These are phyloP conservation scores for Artomyces pyxidatus DNA, from an alignment of 768 basidiomycete species.

Conservation along the genomic window DNA sequence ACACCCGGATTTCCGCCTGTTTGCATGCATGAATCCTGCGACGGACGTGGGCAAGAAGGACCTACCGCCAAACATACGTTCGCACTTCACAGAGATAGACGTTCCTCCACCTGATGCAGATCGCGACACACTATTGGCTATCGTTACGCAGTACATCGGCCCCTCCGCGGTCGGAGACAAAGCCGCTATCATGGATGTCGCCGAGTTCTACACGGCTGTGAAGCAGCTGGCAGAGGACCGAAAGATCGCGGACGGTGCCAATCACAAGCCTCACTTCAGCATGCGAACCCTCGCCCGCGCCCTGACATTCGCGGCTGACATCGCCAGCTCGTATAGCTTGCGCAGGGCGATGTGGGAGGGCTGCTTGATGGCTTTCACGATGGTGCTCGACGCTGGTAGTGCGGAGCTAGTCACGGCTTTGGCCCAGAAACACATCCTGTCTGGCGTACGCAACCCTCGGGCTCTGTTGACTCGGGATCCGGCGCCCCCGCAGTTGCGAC, in stretches of 20 bases:
- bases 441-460: constrained; percentile 69
- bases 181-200: constrained; percentile 80
- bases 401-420: constrained; percentile 55
- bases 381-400: constrained; percentile 77
- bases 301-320: constrained; percentile 82
- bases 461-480: constrained; percentile 73
- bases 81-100: constrained; percentile 92
- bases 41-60: constrained; percentile 99
- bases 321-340: constrained; percentile 66
- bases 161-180: constrained; percentile 77
- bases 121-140: constrained; percentile 78
- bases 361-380: constrained; percentile 95
- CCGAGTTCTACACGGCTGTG: constrained; percentile 81
- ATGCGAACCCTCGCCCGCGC: constrained; percentile 94
- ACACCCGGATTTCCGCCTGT: constrained; percentile 92
- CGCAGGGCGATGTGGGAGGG: constrained; percentile 93
- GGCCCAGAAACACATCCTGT: constrained; percentile 71
- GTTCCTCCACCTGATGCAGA: constrained; percentile 93
- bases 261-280: constrained; percentile 90
- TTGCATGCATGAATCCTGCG: constrained; percentile 99
- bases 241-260: constrained; percentile 87
- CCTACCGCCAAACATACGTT: constrained; percentile 82
- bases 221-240: constrained; percentile 68
- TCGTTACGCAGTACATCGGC: constrained; percentile 87
- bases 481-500: constrained; percentile 35